Base-by-base conservation (phyloP, 2,329 filamentous ascomycete species). In the Cyphellophora attinorum region DNA sequence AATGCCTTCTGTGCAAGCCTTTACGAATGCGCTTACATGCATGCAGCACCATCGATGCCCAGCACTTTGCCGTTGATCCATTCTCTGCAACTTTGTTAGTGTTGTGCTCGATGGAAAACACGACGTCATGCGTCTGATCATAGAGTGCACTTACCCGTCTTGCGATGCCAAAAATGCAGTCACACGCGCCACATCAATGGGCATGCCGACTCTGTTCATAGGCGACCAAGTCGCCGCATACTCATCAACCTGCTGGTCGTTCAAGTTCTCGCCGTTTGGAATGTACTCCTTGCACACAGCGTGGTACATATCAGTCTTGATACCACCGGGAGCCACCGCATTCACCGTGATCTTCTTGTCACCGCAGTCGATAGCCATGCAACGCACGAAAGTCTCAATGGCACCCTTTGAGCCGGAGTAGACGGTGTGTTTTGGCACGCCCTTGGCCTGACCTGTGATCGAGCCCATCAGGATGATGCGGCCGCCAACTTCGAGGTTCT, bases 331-430 rank as follows among this genome's bases (percentile, higher is more conserved):
- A 0, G 77, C 77, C 19, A 81, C 67, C 29, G 72, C 74, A 51
- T 81, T 81, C 55, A 80, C 75, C 0, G 76, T 79, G 53, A 80
- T 77, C 37, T 74, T 72, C 50, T 76, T 70, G 61, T 79, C 71
- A 35, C 79, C 74, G 46, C 72, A 76, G 62, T 82, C 78, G 53
- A 70, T 78, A 4, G 81, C 78, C 60, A 85, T 81, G 48, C 72
- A 76, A 55, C 81, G 79, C 47, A 81, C 79, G 58, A 85, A 83
- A 8, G 79, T 79, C 59, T 85, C 81, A 41, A 85, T 78, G 23
- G 81, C 76, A 48, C 79, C 81, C 67, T 86, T 86, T 57, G 69
- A 76, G 11, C 75, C 80, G 14, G 80, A 81, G 67, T 86, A 86
- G 31, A 86, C 68, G 11, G 77, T 69, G 56, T 85, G 81, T 52